A percentile compares a stretch with the other conserved stretches of the same genome.
These are phyloP conservation scores for Xanthoceras sorbifolium DNA, from an alignment of 345 rosid genomes.

Conservation along the genomic window DNA sequence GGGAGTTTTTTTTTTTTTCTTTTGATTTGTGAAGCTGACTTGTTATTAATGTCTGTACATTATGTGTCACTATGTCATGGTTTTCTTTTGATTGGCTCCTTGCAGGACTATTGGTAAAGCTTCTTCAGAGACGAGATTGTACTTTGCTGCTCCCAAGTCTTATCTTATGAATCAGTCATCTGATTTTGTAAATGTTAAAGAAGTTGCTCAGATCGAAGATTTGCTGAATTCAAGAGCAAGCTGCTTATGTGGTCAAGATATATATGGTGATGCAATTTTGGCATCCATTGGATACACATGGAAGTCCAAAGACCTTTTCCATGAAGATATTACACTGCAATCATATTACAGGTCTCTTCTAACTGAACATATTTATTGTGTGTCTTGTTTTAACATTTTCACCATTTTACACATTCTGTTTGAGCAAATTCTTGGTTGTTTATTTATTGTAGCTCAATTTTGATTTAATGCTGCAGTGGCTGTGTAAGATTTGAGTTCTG, in stretches of 20 bases:
- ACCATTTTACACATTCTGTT: neutral
- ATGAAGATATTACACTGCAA: conserved; percentile 61
- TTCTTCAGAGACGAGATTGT: conserved; percentile 79
- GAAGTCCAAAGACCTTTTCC: conserved; percentile 67
- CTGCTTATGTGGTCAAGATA: conserved; percentile 65
- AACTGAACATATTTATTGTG: neutral
- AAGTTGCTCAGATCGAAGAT: conserved; percentile 35
- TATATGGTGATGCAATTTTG: conserved; percentile 81
- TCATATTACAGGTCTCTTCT: conserved; percentile 74
- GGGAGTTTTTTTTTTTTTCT: neutral
- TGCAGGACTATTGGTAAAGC: conserved; percentile 81
- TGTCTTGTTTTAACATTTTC: conserved; percentile 3
- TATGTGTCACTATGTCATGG: conserved; percentile 19
- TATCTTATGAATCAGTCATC: conserved; percentile 37
- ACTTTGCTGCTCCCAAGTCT: conserved; percentile 56
- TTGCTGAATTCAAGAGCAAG: conserved; percentile 75
- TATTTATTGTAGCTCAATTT: neutral
- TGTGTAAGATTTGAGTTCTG: neutral
- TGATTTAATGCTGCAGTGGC: neutral
- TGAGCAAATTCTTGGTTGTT: neutral
- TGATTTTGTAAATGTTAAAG: conserved; percentile 32
- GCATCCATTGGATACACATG: conserved; percentile 84
- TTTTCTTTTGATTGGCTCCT: conserved; percentile 27
- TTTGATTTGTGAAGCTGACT: conserved; percentile 5
- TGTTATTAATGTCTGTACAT: conserved; percentile 6